These are phyloP conservation scores for Aspergillus luchuensis DNA, from an alignment of 2,329 filamentous ascomycete genomes.

Conservation along the genomic window DNA sequence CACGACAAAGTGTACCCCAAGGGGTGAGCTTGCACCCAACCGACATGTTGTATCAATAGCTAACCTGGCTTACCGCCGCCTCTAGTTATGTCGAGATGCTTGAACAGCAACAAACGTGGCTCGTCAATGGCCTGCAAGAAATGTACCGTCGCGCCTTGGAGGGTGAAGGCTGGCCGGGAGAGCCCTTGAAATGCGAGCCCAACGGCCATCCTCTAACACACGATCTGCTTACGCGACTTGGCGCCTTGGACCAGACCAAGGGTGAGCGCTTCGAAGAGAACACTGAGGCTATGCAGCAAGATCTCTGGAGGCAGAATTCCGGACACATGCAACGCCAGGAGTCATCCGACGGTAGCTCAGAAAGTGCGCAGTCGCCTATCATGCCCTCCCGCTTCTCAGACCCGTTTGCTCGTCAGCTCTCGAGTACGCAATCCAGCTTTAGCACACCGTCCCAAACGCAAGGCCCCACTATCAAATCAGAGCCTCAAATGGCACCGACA, in stretches of 20 bases:
- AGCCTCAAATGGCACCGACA: conserved; percentile 25
- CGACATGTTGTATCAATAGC: conserved; percentile 3
- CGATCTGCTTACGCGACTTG: conserved; percentile 62
- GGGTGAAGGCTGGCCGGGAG: conserved; percentile 59
- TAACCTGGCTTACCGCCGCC: neutral
- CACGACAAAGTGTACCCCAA: conserved; percentile 71
- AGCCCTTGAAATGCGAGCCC: conserved; percentile 52
- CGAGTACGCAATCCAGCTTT: conserved; percentile 45
- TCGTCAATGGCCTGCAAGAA: conserved; percentile 63
- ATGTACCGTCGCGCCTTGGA: conserved; percentile 57
- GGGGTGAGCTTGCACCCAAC: conserved; percentile 51
- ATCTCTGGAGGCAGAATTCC: conserved; percentile 56
- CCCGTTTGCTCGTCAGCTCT: conserved; percentile 34
- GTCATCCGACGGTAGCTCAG: conserved; percentile 61
- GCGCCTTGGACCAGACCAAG: conserved; percentile 56
- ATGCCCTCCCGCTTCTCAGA: conserved; percentile 34
- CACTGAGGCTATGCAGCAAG: conserved; percentile 56
- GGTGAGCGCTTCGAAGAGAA: conserved; percentile 63
- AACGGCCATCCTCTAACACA: conserved; percentile 64
- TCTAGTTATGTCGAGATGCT: conserved; percentile 66
- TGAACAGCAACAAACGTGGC: conserved; percentile 65
- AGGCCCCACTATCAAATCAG: conserved; percentile 31
- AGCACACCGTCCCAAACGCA: conserved; percentile 38
- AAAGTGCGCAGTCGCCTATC: conserved; percentile 53
- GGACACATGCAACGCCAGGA: conserved; percentile 55